These are phyloP conservation scores for Meripilus lineatus DNA, from an alignment of 1,284 basidiomycete genomes.

Conservation along the genomic window DNA sequence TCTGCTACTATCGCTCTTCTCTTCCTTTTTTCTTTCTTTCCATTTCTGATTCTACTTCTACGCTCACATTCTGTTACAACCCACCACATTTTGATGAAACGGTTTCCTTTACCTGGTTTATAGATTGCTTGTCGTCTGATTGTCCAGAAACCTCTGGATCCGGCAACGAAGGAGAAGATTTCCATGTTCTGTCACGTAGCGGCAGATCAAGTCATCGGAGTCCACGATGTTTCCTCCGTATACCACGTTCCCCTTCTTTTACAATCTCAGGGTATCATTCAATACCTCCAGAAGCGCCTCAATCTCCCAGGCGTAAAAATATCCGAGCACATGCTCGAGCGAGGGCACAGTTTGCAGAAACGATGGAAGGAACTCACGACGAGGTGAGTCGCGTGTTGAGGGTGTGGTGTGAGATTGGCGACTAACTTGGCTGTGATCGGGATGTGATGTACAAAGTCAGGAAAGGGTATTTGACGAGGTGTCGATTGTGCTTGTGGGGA, in stretches of 20 bases:
- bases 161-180: slow-evolving; percentile 90
- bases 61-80: too few species aligned
- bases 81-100: neutral
- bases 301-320: slow-evolving; percentile 63
- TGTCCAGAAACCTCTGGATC: slow-evolving; percentile 68
- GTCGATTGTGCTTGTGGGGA: slow-evolving; percentile 91
- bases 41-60: too few species aligned
- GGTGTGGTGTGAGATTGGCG: neutral
- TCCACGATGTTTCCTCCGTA: slow-evolving; percentile 95
- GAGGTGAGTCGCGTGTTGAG: slow-evolving; percentile 58
- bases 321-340: slow-evolving; percentile 50
- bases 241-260: slow-evolving; percentile 97
- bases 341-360: slow-evolving; percentile 62
- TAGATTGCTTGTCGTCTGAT: slow-evolving; percentile 91
- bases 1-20: too few species aligned
- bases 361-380: slow-evolving; percentile 84
- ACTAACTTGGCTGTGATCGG: slow-evolving; percentile 16
- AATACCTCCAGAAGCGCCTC: slow-evolving; percentile 81
- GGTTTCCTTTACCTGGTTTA: neutral
- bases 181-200: slow-evolving; percentile 99
- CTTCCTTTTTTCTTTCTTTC: too few species aligned
- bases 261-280: slow-evolving; percentile 87
- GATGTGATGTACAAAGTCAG: slow-evolving; percentile 45
- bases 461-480: slow-evolving; percentile 92
- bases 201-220: slow-evolving; percentile 91